Percentiles rank a stretch among this genome's conserved stretches.
phyloP scores from a whole-genome alignment of 306 rosid species.

The Boehmeria nivea region DNA sequence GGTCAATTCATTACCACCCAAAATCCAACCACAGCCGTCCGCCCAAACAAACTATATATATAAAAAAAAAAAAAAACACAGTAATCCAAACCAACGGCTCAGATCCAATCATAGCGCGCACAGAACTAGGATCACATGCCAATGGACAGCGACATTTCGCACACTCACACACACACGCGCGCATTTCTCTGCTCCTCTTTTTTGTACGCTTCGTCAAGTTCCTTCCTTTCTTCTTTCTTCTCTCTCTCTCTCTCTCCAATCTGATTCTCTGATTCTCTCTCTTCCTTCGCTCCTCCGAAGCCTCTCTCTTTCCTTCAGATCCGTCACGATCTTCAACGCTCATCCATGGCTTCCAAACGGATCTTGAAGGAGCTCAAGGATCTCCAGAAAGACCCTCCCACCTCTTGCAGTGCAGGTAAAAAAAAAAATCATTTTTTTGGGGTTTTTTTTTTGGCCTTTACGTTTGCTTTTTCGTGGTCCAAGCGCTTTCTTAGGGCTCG shows the following conservation, averaged over 20 bases:
- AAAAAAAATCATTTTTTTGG: not conserved
- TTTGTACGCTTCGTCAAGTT: conserved; percentile 11
- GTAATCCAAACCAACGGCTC: conserved; percentile 16
- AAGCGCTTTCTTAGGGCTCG: conserved; percentile 21
- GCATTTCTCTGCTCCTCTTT: not conserved
- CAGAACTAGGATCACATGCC: conserved; percentile 19
- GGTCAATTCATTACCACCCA: not conserved
- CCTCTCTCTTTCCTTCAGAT: conserved; percentile 28
- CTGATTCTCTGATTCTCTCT: no score
- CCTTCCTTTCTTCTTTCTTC: not conserved
- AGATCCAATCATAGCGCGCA: not conserved
- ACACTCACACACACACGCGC: not conserved
- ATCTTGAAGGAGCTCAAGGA: conserved; percentile 87
- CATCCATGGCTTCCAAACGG: conserved; percentile 78
- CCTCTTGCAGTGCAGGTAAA: conserved; percentile 83
- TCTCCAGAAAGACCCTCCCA: conserved; percentile 84
- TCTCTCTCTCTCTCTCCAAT: not conserved
- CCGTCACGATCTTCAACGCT: conserved; percentile 30
- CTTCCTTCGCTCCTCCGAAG: not conserved
- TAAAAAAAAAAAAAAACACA: no score
- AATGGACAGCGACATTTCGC: conserved; percentile 1
- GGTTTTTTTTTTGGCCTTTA: conserved; percentile 1
- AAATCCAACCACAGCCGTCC: conserved; percentile 12
- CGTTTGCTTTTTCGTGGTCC: conserved; percentile 1
- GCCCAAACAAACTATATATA: not conserved